Base-by-base conservation (phyloP, 371 early-diverging fungal species). In the Blakeslea trispora region DNA sequence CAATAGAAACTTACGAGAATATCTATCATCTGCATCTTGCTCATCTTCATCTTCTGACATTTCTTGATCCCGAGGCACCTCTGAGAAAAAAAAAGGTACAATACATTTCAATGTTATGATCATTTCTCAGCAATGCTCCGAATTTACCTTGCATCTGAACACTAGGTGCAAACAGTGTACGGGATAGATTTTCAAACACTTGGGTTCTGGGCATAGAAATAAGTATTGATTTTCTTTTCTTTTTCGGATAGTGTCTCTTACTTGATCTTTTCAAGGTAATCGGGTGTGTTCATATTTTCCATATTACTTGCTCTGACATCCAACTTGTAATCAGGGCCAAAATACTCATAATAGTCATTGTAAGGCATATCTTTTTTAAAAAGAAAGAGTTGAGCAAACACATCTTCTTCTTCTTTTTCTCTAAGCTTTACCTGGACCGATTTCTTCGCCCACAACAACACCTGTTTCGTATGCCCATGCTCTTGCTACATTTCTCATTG, bases 381-480 rank as follows among this genome's bases (percentile, higher is more conserved):
- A 17, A 24, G 42, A 11, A 47, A 45, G 47, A 14, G 34, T 10
- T 2, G 21, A 22, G 5, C 1, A 11, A 17, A 24, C 5, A 21
- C n/a, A 41, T 28, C 28, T 10, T 18, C 32, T 10, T 47, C 9
- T 32, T 32, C 2, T 21, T 5, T 31, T 19, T n/a, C 18, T 10
- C n/a, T n/a, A n/a, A n/a, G n/a, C n/a, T 41, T 43, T 53, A 65
- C 66, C 57, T 46, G 69, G 69, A 0, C 69, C 69, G 46, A 72
- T 55, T 19, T 80, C 80, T 58, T 76, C 63, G 17, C 88, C 95
- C 41, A 93, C 82, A 0, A 93, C 82, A 0, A 95, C 72, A 3
- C 91, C 86, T 5, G 99, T 99, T 68, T 99, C 99, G 71, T 93
- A 96, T 5, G 94, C 88, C 99, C 99, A 99, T 15, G 92, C 86